A percentile compares a stretch with the other conserved stretches of the same genome.
These are phyloP conservation scores for Chrysosporium keratinophilum DNA, from an alignment of 2,329 filamentous ascomycete genomes.

Conservation along the genomic window DNA sequence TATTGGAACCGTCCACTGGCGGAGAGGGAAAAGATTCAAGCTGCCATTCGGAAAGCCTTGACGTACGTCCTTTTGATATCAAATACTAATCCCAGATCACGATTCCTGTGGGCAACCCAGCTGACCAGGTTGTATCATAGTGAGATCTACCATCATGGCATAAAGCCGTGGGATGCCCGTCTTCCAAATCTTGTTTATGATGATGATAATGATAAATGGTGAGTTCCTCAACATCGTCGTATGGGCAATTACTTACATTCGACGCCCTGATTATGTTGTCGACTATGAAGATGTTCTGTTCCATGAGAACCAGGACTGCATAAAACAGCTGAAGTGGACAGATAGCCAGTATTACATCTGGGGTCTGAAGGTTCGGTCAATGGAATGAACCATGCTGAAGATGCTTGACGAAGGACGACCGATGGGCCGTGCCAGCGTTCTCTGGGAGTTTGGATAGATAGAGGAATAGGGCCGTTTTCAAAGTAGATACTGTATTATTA, in stretches of 20 bases:
- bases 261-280: neutral
- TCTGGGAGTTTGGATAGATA: too few relatives aligned
- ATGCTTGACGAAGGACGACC: too few relatives aligned
- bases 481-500: too few relatives aligned
- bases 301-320: neutral
- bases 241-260: neutral
- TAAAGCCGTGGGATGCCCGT: neutral
- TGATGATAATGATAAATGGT: constrained; percentile 10
- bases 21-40: constrained; percentile 8
- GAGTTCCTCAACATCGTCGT: neutral
- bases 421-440: too few relatives aligned
- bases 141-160: neutral
- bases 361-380: neutral
- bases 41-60: constrained; percentile 2
- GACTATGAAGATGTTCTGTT: neutral
- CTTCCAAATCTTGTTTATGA: constrained; percentile 9
- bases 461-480: too few relatives aligned
- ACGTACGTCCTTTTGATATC: constrained; percentile 1
- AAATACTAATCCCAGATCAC: neutral
- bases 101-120: neutral
- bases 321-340: neutral
- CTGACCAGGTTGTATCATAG: neutral
- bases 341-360: neutral
- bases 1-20: neutral
- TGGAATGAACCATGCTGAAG: neutral